These are phyloP conservation scores for Lichtheimia ornata DNA, from an alignment of 371 early-diverging fungal genomes.

Conservation along the genomic window DNA sequence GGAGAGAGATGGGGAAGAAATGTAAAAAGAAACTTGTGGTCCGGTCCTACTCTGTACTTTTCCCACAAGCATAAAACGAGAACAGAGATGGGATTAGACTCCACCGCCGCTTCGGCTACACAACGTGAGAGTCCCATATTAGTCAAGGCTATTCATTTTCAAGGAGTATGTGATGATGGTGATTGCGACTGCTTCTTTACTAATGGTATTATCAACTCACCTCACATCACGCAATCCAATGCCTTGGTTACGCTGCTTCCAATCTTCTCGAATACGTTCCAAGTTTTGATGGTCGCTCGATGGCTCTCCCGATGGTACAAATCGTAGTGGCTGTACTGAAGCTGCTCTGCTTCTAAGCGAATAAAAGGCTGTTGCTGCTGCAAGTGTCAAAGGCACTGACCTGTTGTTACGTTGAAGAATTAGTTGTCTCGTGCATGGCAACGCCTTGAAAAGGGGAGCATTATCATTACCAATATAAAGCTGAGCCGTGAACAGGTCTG, in stretches of 20 bases:
- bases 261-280: conserved; percentile 42
- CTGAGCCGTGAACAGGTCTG: conserved; percentile 11
- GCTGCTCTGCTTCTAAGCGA: conserved; percentile 1
- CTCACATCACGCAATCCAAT: conserved; percentile 47
- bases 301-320: conserved; percentile 38
- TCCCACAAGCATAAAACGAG: too few species aligned
- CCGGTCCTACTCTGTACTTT: neutral
- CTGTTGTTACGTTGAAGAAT: neutral
- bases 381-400: conserved; percentile 5
- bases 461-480: conserved; percentile 5
- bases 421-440: too few species aligned
- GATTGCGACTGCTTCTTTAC: too few species aligned
- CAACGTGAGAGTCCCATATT: neutral
- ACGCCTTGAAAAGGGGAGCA: neutral
- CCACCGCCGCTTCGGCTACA: conserved; percentile 43
- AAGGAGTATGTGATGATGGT: too few species aligned
- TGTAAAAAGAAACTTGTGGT: conserved; percentile 1
- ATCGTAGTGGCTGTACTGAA: conserved; percentile 32
- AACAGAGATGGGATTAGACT: conserved; percentile 19
- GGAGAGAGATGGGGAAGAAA: neutral
- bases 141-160: too few species aligned
- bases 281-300: conserved; percentile 31
- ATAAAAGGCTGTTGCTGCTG: conserved; percentile 9
- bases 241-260: conserved; percentile 41
- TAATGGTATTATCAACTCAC: conserved; percentile 17